Evolutionary conservation across 1,284 basidiomycete genomes (phyloP), one percentile per base, ranked within the genome.

Genomic region (Chiua sp.): DNA sequence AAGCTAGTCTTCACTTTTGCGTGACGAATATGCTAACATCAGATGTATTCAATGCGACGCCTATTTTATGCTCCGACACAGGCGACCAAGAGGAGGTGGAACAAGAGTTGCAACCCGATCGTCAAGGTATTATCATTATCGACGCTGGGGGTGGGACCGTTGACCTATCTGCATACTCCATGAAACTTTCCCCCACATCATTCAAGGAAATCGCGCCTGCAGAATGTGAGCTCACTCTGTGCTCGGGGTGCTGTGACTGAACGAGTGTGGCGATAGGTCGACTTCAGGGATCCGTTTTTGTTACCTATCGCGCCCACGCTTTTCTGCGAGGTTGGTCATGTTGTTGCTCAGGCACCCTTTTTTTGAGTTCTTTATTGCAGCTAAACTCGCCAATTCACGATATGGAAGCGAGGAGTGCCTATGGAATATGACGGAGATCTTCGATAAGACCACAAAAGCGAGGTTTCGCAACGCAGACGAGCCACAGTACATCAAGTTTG

Each of bases 101-200:
- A n/a, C n/a, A 55, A 68, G 13, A 55, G 5, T 1, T 60, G 53
- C 8, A 59, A 1, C 30, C 55, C 5, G 68, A 69, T 10, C 75
- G 77, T 4, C 63, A 77, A 30, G 81, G 80, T 0, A 71, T 86
- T 12, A 70, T 84, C 26, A 42, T 88, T 30, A 79, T 87, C 22
- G 85, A 86, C 64, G 83, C 83, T 1, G 85, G 84, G 7, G 83
- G 84, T 16, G 84, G 84, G 2, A 86, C 84, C 60, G 80, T 86
- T 23, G 85, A 86, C 58, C 67, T 86, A 47, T 83, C 82, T 58
- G 76, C 82, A 1, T 86, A 85, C 59, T 72, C 65, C 44, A 69
- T 67, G 56, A 61, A 51, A 52, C 15, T 79, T 57, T 55, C 77
- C 64, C 57, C 59, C 33, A 61, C 68, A 20, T 60, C 63, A 42